A percentile compares a stretch with the other conserved stretches of the same genome.
Evolutionary conservation across 345 rosid species (phyloP).

Genomic region (Melastoma malabathricum): DNA sequence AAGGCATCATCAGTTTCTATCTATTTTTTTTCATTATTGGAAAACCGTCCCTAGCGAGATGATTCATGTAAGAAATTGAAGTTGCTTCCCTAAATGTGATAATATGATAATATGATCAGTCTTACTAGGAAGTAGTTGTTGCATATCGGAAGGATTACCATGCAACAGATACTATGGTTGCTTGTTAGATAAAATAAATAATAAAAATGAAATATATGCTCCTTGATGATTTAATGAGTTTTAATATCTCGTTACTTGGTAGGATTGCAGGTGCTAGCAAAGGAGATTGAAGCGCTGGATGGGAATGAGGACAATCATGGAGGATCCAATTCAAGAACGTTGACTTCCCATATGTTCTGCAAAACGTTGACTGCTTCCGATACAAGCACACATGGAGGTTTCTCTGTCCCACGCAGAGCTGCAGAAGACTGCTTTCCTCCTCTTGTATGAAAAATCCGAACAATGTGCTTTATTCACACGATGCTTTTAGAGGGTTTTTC

Average conservation of each 20-base stretch:
- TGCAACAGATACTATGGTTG: too few relatives aligned
- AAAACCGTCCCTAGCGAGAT: too few relatives aligned
- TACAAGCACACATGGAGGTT: constrained; percentile 92
- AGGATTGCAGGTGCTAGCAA: constrained; percentile 35
- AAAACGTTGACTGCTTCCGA: constrained; percentile 86
- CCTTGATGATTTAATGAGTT: constrained; percentile 5
- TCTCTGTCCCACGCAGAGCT: constrained; percentile 82
- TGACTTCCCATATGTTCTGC: constrained; percentile 80
- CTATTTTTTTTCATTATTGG: too few relatives aligned
- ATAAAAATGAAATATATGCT: background rate
- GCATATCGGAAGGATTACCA: too few relatives aligned
- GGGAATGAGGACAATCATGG: constrained; percentile 40
- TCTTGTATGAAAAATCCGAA: constrained; percentile 24
- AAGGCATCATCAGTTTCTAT: background rate
- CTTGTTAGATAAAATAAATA: too few relatives aligned
- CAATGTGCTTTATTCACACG: too few relatives aligned
- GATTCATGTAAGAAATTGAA: too few relatives aligned
- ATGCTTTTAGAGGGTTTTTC: too few relatives aligned
- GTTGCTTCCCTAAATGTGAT: too few relatives aligned
- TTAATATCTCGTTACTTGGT: constrained; percentile 29
- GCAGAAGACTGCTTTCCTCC: constrained; percentile 90
- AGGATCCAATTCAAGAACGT: constrained; percentile 39
- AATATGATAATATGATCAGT: too few relatives aligned
- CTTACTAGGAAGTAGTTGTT: too few relatives aligned
- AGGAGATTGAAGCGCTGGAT: constrained; percentile 30